Percentiles rank a stretch among this genome's conserved stretches.
phyloP scores from a whole-genome alignment of 2,329 filamentous ascomycete genomes.

The Ceratocystis variospora region DNA sequence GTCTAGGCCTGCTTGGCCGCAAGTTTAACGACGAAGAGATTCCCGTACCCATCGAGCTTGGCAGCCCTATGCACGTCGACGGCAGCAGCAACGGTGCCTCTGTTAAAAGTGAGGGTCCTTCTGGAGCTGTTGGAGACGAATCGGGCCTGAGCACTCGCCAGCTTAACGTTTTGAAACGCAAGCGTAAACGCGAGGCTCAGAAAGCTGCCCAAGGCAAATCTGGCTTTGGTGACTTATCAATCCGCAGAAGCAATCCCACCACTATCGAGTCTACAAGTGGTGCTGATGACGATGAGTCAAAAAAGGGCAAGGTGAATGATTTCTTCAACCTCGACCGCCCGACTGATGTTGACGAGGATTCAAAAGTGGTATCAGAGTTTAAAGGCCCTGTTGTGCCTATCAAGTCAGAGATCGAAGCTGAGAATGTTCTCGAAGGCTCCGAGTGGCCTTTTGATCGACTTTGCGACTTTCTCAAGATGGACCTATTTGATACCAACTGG shows the following conservation, averaged over 20 bases:
- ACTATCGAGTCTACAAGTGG: constrained; percentile 47
- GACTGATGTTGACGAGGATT: constrained; percentile 68
- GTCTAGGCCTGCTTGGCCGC: constrained; percentile 73
- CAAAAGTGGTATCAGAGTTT: constrained; percentile 88
- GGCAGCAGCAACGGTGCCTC: constrained; percentile 26
- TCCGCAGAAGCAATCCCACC: constrained; percentile 47
- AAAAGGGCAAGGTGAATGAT: constrained; percentile 52
- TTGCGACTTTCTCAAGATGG: constrained; percentile 84
- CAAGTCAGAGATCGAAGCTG: constrained; percentile 71
- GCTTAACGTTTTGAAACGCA: constrained; percentile 85
- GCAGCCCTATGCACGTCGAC: constrained; percentile 30
- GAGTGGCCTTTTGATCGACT: constrained; percentile 93
- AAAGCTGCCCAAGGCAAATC: constrained; percentile 76
- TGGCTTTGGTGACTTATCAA: constrained; percentile 73
- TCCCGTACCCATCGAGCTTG: constrained; percentile 32
- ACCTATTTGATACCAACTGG: constrained; percentile 88
- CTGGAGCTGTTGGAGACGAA: constrained; percentile 42
- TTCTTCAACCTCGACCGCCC: constrained; percentile 83
- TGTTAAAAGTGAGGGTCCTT: constrained; percentile 25
- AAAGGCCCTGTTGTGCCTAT: constrained; percentile 71
- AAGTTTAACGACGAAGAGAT: constrained; percentile 76
- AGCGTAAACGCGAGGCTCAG: constrained; percentile 79
- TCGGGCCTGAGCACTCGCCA: constrained; percentile 76
- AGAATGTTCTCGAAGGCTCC: constrained; percentile 59
- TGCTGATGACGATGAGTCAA: constrained; percentile 41